Evolutionary conservation across 306 rosid species (phyloP).

Genomic region (Quercus cerris): DNA sequence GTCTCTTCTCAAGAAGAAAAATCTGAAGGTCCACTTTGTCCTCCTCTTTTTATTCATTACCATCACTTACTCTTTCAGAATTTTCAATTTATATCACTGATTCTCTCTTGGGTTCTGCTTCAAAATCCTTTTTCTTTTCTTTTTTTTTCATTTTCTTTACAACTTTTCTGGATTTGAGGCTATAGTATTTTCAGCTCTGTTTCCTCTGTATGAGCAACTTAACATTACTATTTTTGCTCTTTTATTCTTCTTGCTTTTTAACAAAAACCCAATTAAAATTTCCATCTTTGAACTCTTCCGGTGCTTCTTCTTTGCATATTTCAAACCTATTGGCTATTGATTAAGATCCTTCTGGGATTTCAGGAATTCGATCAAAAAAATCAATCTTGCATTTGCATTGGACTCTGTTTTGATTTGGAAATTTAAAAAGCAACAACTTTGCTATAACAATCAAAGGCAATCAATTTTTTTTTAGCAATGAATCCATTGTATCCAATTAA

Average conservation of each 20-base stretch:
- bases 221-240: neutral
- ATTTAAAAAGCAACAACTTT: neutral
- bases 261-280: neutral
- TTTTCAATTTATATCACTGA: neutral
- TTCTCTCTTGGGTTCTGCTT: neutral
- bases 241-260: neutral
- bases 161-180: neutral
- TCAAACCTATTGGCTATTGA: neutral
- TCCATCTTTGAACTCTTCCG: neutral
- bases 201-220: neutral
- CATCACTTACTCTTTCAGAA: neutral
- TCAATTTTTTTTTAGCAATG: slow-evolving; percentile 26
- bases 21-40: neutral
- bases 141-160: neutral
- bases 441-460: neutral
- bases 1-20: neutral
- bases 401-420: neutral
- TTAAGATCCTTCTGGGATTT: neutral
- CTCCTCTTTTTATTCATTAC: neutral
- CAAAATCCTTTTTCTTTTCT: neutral
- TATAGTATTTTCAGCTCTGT: neutral
- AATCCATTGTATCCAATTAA: slow-evolving; percentile 49
- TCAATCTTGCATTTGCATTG: neutral
- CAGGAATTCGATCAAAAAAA: neutral
- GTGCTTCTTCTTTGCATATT: neutral